phyloP scores from a whole-genome alignment of 2,329 filamentous ascomycete species.

The Cordyceps cicadae region DNA sequence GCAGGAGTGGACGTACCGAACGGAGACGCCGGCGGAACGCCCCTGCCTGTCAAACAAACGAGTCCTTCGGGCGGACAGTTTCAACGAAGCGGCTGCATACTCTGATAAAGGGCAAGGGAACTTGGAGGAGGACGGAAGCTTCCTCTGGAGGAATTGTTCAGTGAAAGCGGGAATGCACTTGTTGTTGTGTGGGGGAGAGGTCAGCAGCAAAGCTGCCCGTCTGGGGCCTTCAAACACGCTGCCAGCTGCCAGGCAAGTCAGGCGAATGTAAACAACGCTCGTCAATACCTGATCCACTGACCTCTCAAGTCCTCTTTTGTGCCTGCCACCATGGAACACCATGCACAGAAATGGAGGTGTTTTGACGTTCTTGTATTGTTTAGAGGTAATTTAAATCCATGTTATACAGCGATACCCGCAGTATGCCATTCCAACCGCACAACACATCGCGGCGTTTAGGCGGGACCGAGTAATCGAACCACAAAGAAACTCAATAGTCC shows the following conservation, averaged over 20 bases:
- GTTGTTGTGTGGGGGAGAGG: background rate
- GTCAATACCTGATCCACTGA: background rate
- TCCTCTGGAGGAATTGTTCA: background rate
- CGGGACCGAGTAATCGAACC: background rate
- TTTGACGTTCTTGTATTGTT: background rate
- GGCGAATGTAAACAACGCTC: background rate
- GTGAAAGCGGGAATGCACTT: background rate
- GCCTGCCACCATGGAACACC: background rate
- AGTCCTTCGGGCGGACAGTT: background rate
- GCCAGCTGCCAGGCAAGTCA: background rate
- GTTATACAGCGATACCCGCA: conserved; percentile 8
- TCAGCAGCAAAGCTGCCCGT: background rate
- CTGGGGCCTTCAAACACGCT: background rate
- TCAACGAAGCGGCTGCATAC: background rate
- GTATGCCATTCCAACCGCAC: conserved; percentile 6
- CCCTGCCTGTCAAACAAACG: conserved; percentile 5
- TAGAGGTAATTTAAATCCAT: background rate
- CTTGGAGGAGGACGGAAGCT: background rate
- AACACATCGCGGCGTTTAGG: background rate
- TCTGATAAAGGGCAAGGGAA: background rate
- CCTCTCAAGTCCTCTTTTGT: background rate
- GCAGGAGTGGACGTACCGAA: conserved; percentile 7
- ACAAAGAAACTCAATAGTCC: conserved; percentile 2
- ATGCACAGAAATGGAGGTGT: too few species aligned
- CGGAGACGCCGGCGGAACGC: background rate